Conservation (phyloP, 2,329 filamentous ascomycete species). For the Pseudopithomyces maydicus region DNA sequence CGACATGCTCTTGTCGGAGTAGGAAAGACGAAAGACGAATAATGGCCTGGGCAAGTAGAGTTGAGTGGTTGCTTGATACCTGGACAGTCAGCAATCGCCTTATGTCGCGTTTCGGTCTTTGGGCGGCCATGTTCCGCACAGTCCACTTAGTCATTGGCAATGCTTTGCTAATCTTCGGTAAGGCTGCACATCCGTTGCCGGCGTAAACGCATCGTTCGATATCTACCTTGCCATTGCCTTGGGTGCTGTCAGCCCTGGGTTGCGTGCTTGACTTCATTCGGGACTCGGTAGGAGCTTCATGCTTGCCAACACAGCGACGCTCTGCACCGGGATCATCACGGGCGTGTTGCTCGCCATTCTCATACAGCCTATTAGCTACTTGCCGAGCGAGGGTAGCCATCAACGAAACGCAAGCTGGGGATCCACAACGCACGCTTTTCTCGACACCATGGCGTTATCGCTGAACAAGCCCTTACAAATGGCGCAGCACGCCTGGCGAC, state of each 20-base stretch:
- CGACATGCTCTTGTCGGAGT: too few species aligned
- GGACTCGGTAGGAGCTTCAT: background rate
- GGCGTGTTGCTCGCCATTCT: slow-evolving; percentile 34
- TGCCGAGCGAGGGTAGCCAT: slow-evolving; percentile 14
- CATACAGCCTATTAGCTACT: slow-evolving; percentile 27
- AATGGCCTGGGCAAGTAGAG: too few species aligned
- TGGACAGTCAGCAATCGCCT: background rate
- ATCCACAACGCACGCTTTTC: slow-evolving; percentile 13
- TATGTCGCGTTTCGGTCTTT: background rate
- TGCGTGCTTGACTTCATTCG: too few species aligned
- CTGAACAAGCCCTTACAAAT: slow-evolving; percentile 42
- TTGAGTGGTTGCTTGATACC: too few species aligned
- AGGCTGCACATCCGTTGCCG: background rate
- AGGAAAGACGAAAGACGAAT: too few species aligned
- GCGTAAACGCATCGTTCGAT: background rate
- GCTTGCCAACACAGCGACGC: slow-evolving; percentile 2
- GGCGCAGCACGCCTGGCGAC: slow-evolving; percentile 20
- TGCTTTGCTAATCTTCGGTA: background rate
- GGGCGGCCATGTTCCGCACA: background rate
- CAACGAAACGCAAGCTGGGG: slow-evolving; percentile 1
- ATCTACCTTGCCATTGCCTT: too few species aligned
- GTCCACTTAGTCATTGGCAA: background rate
- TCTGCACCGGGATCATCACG: slow-evolving; percentile 14
- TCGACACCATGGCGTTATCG: slow-evolving; percentile 35
- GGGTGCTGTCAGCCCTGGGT: too few species aligned